Evolutionary conservation across 345 rosid species (phyloP).

Genomic region (Linum usitatissimum): DNA sequence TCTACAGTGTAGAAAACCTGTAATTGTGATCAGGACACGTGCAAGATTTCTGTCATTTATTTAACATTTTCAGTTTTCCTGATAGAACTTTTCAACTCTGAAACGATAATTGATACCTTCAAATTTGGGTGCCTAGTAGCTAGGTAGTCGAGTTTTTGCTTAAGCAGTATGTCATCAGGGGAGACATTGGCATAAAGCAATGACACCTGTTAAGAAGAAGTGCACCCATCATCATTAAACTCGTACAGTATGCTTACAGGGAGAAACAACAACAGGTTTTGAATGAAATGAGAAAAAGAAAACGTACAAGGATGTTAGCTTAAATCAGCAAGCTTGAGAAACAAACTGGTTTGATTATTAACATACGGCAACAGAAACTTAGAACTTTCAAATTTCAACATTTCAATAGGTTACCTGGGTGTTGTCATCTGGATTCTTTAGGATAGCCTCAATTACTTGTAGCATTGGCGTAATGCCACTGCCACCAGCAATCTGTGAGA

Average conservation of each 20-base stretch:
- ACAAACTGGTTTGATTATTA: neutral
- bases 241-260: neutral
- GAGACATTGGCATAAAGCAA: slow-evolving; percentile 84
- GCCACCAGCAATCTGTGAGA: slow-evolving; percentile 80
- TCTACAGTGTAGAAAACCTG: slow-evolving; percentile 86
- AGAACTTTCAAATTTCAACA: slow-evolving; percentile 2
- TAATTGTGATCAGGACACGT: slow-evolving; percentile 9
- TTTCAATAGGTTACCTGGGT: slow-evolving; percentile 45
- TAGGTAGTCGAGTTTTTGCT: slow-evolving; percentile 80
- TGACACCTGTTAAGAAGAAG: slow-evolving; percentile 42
- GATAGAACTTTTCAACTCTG: neutral
- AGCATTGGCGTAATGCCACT: slow-evolving; percentile 96
- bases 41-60: neutral
- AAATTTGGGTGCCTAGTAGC: slow-evolving; percentile 75
- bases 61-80: neutral
- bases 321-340: neutral
- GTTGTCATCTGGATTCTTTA: slow-evolving; percentile 83
- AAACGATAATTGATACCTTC: slow-evolving; percentile 34
- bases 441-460: slow-evolving; percentile 79
- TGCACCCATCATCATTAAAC: neutral
- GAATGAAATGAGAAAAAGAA: neutral
- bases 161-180: slow-evolving; percentile 82
- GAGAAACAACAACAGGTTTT: neutral
- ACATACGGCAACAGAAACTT: neutral
- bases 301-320: neutral